phyloP scores from a whole-genome alignment of 75 land plant species.

The Gnetum montanum region DNA sequence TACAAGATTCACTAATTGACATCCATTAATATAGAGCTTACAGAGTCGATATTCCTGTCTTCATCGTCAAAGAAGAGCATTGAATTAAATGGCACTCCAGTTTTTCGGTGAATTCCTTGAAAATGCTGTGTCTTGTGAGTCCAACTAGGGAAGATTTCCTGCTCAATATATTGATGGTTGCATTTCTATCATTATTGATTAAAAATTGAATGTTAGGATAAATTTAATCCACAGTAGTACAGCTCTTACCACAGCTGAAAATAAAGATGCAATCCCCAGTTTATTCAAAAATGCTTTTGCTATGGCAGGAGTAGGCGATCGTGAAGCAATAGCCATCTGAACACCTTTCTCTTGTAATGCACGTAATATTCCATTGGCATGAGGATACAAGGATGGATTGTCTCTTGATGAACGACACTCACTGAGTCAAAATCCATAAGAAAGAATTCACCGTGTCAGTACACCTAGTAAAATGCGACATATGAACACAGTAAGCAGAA shows the following conservation, averaged over 20 bases:
- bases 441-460: slow-evolving; percentile 1
- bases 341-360: slow-evolving; percentile 89
- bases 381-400: slow-evolving; percentile 71
- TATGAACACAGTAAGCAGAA: background rate
- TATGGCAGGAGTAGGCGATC: slow-evolving; percentile 86
- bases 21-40: slow-evolving; percentile 12
- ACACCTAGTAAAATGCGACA: too few species aligned
- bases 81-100: slow-evolving; percentile 58
- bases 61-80: slow-evolving; percentile 99
- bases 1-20: background rate
- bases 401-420: slow-evolving; percentile 80
- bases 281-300: slow-evolving; percentile 79
- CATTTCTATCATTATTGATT: background rate
- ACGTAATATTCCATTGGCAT: slow-evolving; percentile 70
- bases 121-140: slow-evolving; percentile 94
- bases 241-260: slow-evolving; percentile 65
- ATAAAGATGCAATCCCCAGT: slow-evolving; percentile 55
- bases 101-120: slow-evolving; percentile 65
- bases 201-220: too few species aligned
- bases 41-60: slow-evolving; percentile 68
- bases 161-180: too few species aligned
- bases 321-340: slow-evolving; percentile 83
- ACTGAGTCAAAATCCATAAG: too few species aligned
- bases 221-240: too few species aligned
- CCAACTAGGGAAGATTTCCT: slow-evolving; percentile 95